phyloP scores from a whole-genome alignment of 1,284 basidiomycete species.

The Volvariella surrecta region DNA sequence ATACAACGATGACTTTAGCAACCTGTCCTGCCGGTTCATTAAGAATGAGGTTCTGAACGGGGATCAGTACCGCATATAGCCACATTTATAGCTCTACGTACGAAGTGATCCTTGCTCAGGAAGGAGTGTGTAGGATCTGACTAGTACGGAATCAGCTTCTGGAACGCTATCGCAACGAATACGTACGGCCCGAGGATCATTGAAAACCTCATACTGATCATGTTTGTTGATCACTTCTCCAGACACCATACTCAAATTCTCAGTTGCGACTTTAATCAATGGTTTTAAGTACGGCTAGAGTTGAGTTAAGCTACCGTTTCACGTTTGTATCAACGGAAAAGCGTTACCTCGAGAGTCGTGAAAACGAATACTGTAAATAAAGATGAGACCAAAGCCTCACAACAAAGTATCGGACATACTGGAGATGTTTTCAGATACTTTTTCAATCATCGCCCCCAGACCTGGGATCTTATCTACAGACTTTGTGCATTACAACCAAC shows the following conservation, averaged over 20 bases:
- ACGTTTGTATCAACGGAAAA: not conserved
- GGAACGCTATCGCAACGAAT: not conserved
- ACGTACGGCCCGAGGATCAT: conserved; percentile 65
- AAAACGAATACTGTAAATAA: conserved; percentile 58
- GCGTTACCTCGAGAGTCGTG: conserved; percentile 60
- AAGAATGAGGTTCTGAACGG: conserved; percentile 62
- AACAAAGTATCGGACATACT: conserved; percentile 26
- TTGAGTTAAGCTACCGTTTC: conserved; percentile 4
- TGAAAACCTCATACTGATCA: conserved; percentile 82
- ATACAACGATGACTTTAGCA: conserved; percentile 60
- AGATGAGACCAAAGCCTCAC: not conserved
- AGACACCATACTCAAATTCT: conserved; percentile 51
- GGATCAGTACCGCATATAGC: conserved; percentile 1
- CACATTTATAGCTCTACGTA: conserved; percentile 24
- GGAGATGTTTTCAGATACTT: conserved; percentile 70
- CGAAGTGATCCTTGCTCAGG: conserved; percentile 76
- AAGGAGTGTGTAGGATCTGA: conserved; percentile 85
- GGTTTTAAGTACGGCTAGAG: conserved; percentile 71
- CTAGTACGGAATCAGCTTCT: conserved; percentile 22
- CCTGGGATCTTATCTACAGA: conserved; percentile 62
- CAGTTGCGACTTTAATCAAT: conserved; percentile 57
- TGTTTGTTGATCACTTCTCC: conserved; percentile 72
- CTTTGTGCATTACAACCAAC: conserved; percentile 2
- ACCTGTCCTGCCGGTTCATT: conserved; percentile 77
- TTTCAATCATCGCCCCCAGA: conserved; percentile 67